phyloP scores from a whole-genome alignment of 306 rosid genomes.

The Quillaja saponaria region DNA sequence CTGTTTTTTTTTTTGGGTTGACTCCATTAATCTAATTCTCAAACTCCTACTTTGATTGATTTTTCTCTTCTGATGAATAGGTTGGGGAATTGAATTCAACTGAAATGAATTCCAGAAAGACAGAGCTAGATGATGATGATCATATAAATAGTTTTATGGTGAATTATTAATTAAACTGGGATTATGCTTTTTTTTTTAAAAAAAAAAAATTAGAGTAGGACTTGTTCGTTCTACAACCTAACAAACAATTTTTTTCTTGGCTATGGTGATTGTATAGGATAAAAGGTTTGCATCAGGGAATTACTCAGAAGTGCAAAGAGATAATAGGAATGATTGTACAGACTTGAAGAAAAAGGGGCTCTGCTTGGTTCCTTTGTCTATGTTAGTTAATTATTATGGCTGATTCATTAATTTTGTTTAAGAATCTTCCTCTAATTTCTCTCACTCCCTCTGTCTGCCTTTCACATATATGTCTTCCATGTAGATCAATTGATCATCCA shows the following conservation, averaged over 20 bases:
- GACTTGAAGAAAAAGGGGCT: slow-evolving; percentile 68
- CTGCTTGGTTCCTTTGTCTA: slow-evolving; percentile 79
- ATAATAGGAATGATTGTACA: slow-evolving; percentile 38
- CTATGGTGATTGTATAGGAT: slow-evolving; percentile 41
- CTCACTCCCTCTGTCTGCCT: not conserved
- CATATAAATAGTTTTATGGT: slow-evolving; percentile 61
- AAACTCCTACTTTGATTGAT: not conserved
- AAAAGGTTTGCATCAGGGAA: slow-evolving; percentile 33
- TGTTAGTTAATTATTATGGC: slow-evolving; percentile 52
- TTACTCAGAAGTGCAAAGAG: slow-evolving; percentile 43
- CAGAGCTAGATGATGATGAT: slow-evolving; percentile 16
- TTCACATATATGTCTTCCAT: too few species aligned
- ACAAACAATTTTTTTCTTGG: too few species aligned
- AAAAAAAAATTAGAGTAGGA: too few species aligned
- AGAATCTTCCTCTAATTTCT: not conserved
- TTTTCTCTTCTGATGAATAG: slow-evolving; percentile 30
- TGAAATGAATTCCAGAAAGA: slow-evolving; percentile 50
- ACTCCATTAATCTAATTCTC: not conserved
- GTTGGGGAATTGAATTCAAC: slow-evolving; percentile 51
- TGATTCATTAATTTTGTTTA: not conserved
- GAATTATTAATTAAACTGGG: slow-evolving; percentile 7
- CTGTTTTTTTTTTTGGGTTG: not conserved
- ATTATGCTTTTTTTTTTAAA: not conserved
- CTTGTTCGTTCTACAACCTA: too few species aligned
- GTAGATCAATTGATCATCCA: too few species aligned